phyloP scores from a whole-genome alignment of 345 rosid species.

The Dimocarpus longan region DNA sequence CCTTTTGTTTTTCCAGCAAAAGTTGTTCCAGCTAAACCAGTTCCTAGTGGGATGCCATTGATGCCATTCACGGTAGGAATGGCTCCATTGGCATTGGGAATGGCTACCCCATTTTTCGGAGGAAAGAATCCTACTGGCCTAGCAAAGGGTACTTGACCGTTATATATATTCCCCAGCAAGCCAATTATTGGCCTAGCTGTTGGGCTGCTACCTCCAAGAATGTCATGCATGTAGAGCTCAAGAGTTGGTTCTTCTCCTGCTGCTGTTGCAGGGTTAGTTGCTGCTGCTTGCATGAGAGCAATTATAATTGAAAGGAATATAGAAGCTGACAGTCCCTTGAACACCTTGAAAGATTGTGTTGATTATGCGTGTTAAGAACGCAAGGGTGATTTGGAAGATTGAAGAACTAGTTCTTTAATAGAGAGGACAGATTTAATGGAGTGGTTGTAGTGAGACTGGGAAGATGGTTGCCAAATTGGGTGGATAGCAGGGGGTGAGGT shows the following conservation, averaged over 20 bases:
- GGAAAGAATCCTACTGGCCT: constrained; percentile 50
- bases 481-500: not conserved
- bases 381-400: not conserved
- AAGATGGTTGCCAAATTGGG: not conserved
- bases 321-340: not conserved
- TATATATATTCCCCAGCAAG: constrained; percentile 56
- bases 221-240: constrained; percentile 60
- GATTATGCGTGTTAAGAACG: not conserved
- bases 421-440: constrained; percentile 11
- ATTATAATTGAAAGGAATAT: not conserved
- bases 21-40: constrained; percentile 49
- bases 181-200: constrained; percentile 62
- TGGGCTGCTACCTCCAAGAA: constrained; percentile 59
- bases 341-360: constrained; percentile 19
- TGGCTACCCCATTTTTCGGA: constrained; percentile 44
- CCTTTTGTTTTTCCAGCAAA: constrained; percentile 31
- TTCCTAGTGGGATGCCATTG: constrained; percentile 56
- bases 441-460: constrained; percentile 3
- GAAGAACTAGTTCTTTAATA: constrained; percentile 13
- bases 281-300: not conserved
- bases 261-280: not conserved
- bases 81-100: constrained; percentile 61
- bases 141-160: constrained; percentile 64
- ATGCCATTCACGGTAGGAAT: constrained; percentile 50
- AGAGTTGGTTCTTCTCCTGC: constrained; percentile 28